A percentile compares a stretch with the other conserved stretches of the same genome.
Evolutionary conservation across 108 stramenopile species (phyloP).

Genomic region (Cyclotella cryptica): DNA sequence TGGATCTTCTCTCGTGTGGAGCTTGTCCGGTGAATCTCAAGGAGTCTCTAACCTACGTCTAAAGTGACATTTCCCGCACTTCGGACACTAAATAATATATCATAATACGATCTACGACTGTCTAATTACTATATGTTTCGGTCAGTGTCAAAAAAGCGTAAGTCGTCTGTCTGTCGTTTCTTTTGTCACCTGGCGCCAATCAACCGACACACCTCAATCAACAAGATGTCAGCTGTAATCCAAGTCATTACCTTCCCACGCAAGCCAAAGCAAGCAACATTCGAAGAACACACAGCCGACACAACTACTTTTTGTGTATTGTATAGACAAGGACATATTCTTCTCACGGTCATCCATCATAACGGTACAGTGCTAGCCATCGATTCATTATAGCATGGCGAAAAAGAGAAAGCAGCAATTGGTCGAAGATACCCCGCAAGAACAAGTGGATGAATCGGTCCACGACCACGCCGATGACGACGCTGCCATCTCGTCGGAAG

Average conservation of each 20-base stretch:
- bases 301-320: too few relatives aligned
- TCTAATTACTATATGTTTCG: too few relatives aligned
- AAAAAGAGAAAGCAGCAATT: slow-evolving; percentile 53
- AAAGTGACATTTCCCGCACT: not conserved
- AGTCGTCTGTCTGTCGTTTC: too few relatives aligned
- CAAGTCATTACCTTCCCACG: too few relatives aligned
- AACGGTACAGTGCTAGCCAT: not conserved
- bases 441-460: not conserved
- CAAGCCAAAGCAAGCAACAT: too few relatives aligned
- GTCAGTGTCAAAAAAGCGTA: too few relatives aligned
- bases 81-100: not conserved
- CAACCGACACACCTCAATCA: too few relatives aligned
- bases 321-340: not conserved
- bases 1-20: too few relatives aligned
- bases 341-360: not conserved
- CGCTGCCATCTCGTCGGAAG: not conserved
- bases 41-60: not conserved
- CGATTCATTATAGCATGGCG: slow-evolving; percentile 24
- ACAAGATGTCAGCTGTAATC: too few relatives aligned
- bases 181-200: too few relatives aligned
- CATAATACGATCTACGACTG: not conserved
- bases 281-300: too few relatives aligned
- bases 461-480: slow-evolving; percentile 14
- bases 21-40: too few relatives aligned
- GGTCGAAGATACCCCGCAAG: slow-evolving; percentile 27